Conservation (phyloP, 768 basidiomycete species). For the Pleurotus salmoneostramineus region DNA sequence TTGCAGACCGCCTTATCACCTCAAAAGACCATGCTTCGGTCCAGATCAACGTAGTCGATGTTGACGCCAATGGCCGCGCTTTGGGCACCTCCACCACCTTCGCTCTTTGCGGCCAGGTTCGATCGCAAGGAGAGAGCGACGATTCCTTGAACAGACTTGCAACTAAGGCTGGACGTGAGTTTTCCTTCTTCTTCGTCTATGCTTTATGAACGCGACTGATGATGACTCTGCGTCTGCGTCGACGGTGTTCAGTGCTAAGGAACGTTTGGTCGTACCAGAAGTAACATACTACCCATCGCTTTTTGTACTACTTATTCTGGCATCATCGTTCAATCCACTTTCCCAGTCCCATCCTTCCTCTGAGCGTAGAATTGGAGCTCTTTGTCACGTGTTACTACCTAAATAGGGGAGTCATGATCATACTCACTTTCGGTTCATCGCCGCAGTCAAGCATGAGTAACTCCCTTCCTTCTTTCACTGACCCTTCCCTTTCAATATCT, state of each 20-base stretch:
- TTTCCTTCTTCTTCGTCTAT: background rate
- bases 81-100: slow-evolving; percentile 82
- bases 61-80: slow-evolving; percentile 85
- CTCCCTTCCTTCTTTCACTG: slow-evolving; percentile 31
- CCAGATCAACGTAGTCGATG: slow-evolving; percentile 92
- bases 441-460: slow-evolving; percentile 8
- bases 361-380: background rate
- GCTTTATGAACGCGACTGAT: slow-evolving; percentile 4
- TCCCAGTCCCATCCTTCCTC: background rate
- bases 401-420: background rate
- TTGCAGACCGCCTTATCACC: slow-evolving; percentile 88
- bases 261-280: slow-evolving; percentile 97
- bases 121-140: slow-evolving; percentile 94
- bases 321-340: background rate
- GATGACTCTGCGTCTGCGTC: too few species aligned
- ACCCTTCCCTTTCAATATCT: slow-evolving; percentile 41
- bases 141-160: slow-evolving; percentile 96
- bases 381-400: background rate
- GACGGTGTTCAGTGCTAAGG: slow-evolving; percentile 60
- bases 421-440: slow-evolving; percentile 13
- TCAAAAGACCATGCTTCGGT: slow-evolving; percentile 99
- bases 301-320: background rate
- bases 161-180: slow-evolving; percentile 92
- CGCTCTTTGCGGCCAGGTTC: slow-evolving; percentile 90
- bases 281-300: slow-evolving; percentile 37